Percentiles rank a stretch among this genome's conserved stretches.
These are phyloP conservation scores for Tetrahymena thermophila DNA, from an alignment of 73 alveolate species.

Conservation along the genomic window DNA sequence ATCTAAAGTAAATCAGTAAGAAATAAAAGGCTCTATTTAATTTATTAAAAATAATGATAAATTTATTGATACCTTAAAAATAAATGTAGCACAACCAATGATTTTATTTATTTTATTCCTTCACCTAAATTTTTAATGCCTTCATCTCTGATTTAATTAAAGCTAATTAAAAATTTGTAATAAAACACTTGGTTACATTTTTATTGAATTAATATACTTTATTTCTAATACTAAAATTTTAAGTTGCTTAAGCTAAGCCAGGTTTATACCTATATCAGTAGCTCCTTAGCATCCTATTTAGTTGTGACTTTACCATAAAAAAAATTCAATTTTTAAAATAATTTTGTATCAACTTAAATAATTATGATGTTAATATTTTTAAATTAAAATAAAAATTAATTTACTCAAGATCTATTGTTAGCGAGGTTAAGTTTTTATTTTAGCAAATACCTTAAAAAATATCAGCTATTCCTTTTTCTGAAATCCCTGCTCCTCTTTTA, in stretches of 20 bases:
- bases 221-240: neutral
- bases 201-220: neutral
- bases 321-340: too few species aligned
- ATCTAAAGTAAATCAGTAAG: too few species aligned
- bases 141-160: neutral
- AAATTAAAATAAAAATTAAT: too few species aligned
- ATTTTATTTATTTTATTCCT: neutral
- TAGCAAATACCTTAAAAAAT: too few species aligned
- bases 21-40: too few species aligned
- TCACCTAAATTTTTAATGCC: neutral
- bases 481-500: neutral
- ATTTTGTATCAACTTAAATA: too few species aligned
- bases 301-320: neutral
- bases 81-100: neutral
- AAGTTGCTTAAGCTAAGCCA: neutral
- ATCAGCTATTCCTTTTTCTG: neutral
- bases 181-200: too few species aligned
- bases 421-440: too few species aligned
- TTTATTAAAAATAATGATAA: too few species aligned
- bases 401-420: neutral
- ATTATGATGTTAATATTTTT: too few species aligned
- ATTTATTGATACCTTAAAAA: neutral
- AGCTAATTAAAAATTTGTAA: neutral
- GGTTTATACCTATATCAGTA: neutral
- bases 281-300: neutral